Base-by-base conservation (phyloP, 331 rosid species). In the Stylosanthes scabra region DNA sequence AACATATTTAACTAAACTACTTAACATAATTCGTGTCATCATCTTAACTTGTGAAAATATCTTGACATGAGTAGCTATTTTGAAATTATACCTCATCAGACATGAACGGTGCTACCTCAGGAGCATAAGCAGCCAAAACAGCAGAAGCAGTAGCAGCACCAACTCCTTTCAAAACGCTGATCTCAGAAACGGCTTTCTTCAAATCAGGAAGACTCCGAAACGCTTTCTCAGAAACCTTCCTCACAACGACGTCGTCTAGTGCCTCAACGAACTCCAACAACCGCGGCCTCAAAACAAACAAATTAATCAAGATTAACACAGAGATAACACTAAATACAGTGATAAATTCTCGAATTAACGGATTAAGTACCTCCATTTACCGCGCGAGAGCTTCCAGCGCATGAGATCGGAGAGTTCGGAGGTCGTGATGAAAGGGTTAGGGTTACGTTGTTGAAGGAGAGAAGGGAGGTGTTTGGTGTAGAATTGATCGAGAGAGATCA, bases 101-200 rank as follows among this genome's bases (percentile, higher is more conserved):
- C 97, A 94, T 91, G 82, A 94, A 94, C 2, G 99, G 99, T 2
- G 95, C 78, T 37, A 83, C 56, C 2, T 91, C 74, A 1, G 99
- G 96, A 0, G 93, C 89, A 68, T 77, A 91, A 44, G 92, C 93
- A 3, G 96, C 97, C 27, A 89, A 71, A 70, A 91, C 76, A n/a
- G 97, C 97, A 4, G 97, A 89, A 45, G 96, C 97, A 6, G 97
- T 91, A 52, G 97, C 99, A 0, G 96, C 91, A 69, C 96, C 98
- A 11, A 93, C 91, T 15, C 97, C 97, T 76, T 93, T 89, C 71
- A 91, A 89, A 40, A 74, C 87, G 0, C 84, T 85, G n/a, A 93
- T 90, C 75, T 91, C 97, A 6, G 90, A 49, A n/a, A 91, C 57
- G 1, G 95, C 97, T 79, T 85, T 88, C 12, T 86, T 75, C 20